Percentiles rank a stretch among this genome's conserved stretches.
These are phyloP conservation scores for Hypoxylon rickii DNA, from an alignment of 495 filamentous ascomycete species.

Conservation along the genomic window DNA sequence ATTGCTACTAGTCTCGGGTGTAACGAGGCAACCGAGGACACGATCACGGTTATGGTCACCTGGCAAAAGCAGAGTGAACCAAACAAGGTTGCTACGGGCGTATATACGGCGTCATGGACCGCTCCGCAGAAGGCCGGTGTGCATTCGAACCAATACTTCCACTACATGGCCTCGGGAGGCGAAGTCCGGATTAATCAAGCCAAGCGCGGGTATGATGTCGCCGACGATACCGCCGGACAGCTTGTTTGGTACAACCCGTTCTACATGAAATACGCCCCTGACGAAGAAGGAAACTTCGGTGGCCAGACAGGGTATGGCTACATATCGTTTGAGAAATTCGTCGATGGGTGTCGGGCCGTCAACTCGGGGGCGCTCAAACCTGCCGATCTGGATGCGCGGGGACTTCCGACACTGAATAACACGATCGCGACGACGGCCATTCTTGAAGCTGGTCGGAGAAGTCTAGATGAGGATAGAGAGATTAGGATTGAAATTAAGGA, in stretches of 20 bases:
- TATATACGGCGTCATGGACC: conserved; percentile 94
- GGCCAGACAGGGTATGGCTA: conserved; percentile 92
- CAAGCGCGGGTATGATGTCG: conserved; percentile 93
- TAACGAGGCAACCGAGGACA: conserved; percentile 81
- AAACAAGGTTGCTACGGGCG: conserved; percentile 76
- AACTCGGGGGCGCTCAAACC: conserved; percentile 73
- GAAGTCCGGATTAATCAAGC: conserved; percentile 92
- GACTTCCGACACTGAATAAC: conserved; percentile 82
- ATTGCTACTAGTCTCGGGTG: conserved; percentile 75
- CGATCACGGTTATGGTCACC: conserved; percentile 85
- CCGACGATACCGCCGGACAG: conserved; percentile 69
- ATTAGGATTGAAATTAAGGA: conserved; percentile 70
- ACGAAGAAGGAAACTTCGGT: conserved; percentile 91
- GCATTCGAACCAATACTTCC: conserved; percentile 94
- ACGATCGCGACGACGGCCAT: conserved; percentile 92
- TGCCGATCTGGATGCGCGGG: conserved; percentile 75
- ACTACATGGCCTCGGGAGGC: conserved; percentile 81
- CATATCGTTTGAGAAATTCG: conserved; percentile 93
- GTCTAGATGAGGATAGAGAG: conserved; percentile 77
- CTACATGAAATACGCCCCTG: conserved; percentile 95
- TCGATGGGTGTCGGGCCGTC: conserved; percentile 79
- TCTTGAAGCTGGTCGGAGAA: conserved; percentile 79
- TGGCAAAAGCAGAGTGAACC: conserved; percentile 76
- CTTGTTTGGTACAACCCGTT: conserved; percentile 91
- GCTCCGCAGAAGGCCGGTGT: conserved; percentile 90